Conservation (phyloP, 768 basidiomycete genomes). For the Amyloporia xantha region DNA sequence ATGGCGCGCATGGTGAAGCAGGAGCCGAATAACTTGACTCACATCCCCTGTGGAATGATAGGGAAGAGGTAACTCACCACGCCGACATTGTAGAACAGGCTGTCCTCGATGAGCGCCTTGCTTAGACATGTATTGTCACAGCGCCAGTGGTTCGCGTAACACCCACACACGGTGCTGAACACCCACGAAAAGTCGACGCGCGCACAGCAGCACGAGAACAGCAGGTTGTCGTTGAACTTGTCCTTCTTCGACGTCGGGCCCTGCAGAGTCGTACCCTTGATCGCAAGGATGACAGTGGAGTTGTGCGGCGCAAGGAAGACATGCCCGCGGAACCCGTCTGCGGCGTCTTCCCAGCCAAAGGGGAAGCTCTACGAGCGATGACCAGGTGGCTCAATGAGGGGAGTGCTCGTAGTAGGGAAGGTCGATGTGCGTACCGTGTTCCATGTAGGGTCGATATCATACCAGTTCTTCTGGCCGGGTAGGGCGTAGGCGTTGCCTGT, state of each 20-base stretch:
- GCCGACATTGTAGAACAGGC: slow-evolving; percentile 87
- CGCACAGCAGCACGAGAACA: slow-evolving; percentile 94
- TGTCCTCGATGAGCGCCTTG: slow-evolving; percentile 78
- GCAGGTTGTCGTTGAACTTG: slow-evolving; percentile 86
- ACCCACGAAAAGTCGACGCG: slow-evolving; percentile 83
- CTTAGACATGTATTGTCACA: slow-evolving; percentile 83
- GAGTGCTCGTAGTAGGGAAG: background rate
- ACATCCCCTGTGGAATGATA: background rate
- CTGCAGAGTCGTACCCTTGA: slow-evolving; percentile 84
- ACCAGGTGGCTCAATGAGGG: background rate
- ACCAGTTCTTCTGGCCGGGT: slow-evolving; percentile 72
- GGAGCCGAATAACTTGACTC: too few relatives aligned
- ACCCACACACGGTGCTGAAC: slow-evolving; percentile 82
- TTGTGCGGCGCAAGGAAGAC: slow-evolving; percentile 78
- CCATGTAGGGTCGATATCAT: slow-evolving; percentile 70
- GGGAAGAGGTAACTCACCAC: slow-evolving; percentile 45
- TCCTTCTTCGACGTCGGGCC: slow-evolving; percentile 88
- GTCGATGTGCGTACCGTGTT: slow-evolving; percentile 36
- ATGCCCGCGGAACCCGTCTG: slow-evolving; percentile 84
- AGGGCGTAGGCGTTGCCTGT: slow-evolving; percentile 82
- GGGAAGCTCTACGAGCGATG: slow-evolving; percentile 60
- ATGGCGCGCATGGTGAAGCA: too few relatives aligned
- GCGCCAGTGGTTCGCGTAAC: slow-evolving; percentile 61
- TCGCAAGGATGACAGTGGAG: slow-evolving; percentile 76
- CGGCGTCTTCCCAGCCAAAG: slow-evolving; percentile 63